These are phyloP conservation scores for Eutrema yunnanense DNA, from an alignment of 345 rosid species.

Conservation along the genomic window DNA sequence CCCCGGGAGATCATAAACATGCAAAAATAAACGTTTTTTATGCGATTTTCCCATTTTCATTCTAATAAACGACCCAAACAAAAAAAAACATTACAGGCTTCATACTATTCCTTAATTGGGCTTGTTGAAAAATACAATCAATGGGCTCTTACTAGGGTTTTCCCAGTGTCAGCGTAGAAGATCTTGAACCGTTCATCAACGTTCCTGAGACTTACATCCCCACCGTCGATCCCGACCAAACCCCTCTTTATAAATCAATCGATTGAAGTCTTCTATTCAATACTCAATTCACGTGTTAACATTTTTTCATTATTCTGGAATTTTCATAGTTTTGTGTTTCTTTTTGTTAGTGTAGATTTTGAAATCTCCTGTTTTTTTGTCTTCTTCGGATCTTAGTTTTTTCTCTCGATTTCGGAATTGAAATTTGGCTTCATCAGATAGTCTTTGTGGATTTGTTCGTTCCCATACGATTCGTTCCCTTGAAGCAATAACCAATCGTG, in stretches of 20 bases:
- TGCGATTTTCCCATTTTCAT: too few species aligned
- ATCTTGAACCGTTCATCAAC: background rate
- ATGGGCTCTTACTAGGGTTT: conserved; percentile 7
- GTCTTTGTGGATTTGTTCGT: conserved; percentile 52
- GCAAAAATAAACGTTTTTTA: too few species aligned
- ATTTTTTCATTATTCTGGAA: background rate
- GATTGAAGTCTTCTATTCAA: background rate
- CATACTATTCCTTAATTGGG: too few species aligned
- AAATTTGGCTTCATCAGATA: conserved; percentile 66
- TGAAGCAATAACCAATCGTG: background rate
- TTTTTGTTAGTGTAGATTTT: background rate
- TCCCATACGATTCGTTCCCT: conserved; percentile 72
- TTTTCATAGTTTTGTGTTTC: background rate
- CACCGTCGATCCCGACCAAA: background rate
- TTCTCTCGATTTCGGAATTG: background rate
- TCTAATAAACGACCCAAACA: too few species aligned
- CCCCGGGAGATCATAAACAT: too few species aligned
- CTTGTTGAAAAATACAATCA: too few species aligned
- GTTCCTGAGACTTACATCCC: background rate
- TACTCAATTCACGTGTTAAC: background rate
- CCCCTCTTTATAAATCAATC: conserved; percentile 1
- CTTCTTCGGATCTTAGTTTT: background rate
- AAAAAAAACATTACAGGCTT: too few species aligned
- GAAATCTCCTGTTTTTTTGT: background rate
- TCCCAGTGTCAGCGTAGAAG: background rate